Conservation (phyloP, 192 early-diverging fungal species). For the Lobosporangium transversale region DNA sequence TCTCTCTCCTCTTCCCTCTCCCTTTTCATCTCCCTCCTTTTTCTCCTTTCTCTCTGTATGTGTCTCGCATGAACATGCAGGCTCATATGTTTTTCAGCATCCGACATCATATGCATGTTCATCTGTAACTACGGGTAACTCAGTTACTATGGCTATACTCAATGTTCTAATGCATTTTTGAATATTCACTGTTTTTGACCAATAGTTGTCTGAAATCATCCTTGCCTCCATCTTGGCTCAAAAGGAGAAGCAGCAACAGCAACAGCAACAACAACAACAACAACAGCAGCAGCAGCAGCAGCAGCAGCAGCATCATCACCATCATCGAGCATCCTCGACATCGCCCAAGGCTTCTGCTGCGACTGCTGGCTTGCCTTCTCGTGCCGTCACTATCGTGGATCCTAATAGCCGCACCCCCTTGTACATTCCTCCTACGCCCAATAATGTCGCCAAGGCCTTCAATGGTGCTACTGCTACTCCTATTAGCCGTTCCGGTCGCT, state of each 20-base stretch:
- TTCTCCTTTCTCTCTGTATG: not conserved
- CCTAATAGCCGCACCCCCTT: slow-evolving; percentile 60
- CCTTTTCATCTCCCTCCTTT: not conserved
- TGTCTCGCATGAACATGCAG: too few species aligned
- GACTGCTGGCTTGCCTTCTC: slow-evolving; percentile 24
- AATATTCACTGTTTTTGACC: not conserved
- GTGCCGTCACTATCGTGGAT: slow-evolving; percentile 63
- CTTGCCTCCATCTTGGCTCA: slow-evolving; percentile 42
- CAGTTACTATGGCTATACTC: too few species aligned
- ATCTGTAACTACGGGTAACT: too few species aligned
- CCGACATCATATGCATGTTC: too few species aligned
- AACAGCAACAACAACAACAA: slow-evolving; percentile 12
- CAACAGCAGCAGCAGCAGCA: not conserved
- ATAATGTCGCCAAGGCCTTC: slow-evolving; percentile 1
- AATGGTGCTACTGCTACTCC: not conserved
- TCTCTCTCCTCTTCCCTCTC: not conserved
- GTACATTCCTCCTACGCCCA: slow-evolving; percentile 40
- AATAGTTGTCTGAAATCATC: slow-evolving; percentile 56
- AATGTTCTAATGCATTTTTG: not conserved
- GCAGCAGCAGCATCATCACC: not conserved
- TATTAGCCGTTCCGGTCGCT: slow-evolving; percentile 23
- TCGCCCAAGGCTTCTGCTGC: slow-evolving; percentile 7
- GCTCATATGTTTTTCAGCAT: too few species aligned
- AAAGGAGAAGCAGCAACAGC: slow-evolving; percentile 40
- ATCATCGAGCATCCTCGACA: slow-evolving; percentile 20